Evolutionary conservation across 2,329 filamentous ascomycete genomes (phyloP).

Genomic region (Microsporum canis): DNA sequence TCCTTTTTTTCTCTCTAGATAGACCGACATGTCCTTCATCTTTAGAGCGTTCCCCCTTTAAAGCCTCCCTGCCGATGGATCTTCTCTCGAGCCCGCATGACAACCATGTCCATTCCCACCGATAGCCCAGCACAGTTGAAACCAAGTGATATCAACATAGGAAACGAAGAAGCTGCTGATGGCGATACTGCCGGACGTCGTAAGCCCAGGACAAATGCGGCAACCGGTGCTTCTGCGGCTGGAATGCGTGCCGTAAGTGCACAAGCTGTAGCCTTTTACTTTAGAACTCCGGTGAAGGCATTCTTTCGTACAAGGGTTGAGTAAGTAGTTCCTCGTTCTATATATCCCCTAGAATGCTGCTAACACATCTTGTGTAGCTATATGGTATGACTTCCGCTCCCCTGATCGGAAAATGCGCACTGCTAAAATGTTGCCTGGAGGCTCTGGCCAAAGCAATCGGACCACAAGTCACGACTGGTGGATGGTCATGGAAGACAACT

Average conservation of each 20-base stretch:
- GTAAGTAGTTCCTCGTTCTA: constrained; percentile 41
- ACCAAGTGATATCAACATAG: constrained; percentile 5
- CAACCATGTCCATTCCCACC: constrained; percentile 12
- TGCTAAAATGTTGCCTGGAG: constrained; percentile 24
- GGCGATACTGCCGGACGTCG: constrained; percentile 20
- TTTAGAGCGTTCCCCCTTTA: background rate
- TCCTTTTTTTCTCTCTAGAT: background rate
- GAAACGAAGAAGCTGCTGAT: constrained; percentile 7
- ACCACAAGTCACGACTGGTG: constrained; percentile 34
- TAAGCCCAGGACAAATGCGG: constrained; percentile 47
- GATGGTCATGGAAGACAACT: constrained; percentile 51
- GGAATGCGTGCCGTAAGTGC: constrained; percentile 73
- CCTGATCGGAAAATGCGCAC: background rate
- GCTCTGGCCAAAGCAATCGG: constrained; percentile 54
- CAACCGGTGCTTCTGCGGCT: constrained; percentile 70
- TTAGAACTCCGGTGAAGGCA: constrained; percentile 78
- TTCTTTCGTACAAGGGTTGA: constrained; percentile 88
- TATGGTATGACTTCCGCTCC: constrained; percentile 32
- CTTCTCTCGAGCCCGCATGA: background rate
- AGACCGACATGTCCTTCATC: background rate
- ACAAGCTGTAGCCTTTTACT: constrained; percentile 80
- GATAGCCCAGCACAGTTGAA: constrained; percentile 9
- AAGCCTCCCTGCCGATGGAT: background rate
- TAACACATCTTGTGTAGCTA: constrained; percentile 30
- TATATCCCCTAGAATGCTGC: background rate